Conservation (phyloP, 2,329 filamentous ascomycete species). For the Microdochium bolleyi region DNA sequence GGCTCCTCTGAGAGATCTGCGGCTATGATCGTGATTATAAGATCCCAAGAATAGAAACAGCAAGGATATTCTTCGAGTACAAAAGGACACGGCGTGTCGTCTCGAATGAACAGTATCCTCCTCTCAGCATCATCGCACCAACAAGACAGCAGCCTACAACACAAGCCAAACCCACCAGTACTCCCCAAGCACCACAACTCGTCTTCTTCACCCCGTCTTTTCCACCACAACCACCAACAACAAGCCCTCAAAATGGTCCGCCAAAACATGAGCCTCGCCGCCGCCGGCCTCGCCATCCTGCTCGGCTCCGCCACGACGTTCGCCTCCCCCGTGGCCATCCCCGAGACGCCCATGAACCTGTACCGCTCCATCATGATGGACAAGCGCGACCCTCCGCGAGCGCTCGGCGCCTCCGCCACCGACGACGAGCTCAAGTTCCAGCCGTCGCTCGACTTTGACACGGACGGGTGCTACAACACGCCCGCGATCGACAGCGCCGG, state of each 20-base stretch:
- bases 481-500: constrained; percentile 26
- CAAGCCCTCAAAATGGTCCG: constrained; percentile 11
- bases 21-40: too few relatives aligned
- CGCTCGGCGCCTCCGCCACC: constrained; percentile 16
- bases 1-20: too few relatives aligned
- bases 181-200: not conserved
- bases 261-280: constrained; percentile 9
- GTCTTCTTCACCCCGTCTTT: too few relatives aligned
- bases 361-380: constrained; percentile 9
- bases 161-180: not conserved
- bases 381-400: constrained; percentile 14
- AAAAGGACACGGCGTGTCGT: not conserved
- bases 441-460: constrained; percentile 23
- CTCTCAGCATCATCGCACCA: not conserved
- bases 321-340: constrained; percentile 7
- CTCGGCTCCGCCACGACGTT: constrained; percentile 6
- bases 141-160: not conserved
- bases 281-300: constrained; percentile 12
- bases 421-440: constrained; percentile 10
- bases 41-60: too few relatives aligned
- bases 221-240: not conserved
- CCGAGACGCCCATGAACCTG: constrained; percentile 6
- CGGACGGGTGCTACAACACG: constrained; percentile 29
- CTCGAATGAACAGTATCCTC: not conserved
- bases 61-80: not conserved